Evolutionary conservation across 192 early-diverging fungal genomes (phyloP), one percentile per base, ranked within the genome.

Genomic region (Mortierella hygrophila): DNA sequence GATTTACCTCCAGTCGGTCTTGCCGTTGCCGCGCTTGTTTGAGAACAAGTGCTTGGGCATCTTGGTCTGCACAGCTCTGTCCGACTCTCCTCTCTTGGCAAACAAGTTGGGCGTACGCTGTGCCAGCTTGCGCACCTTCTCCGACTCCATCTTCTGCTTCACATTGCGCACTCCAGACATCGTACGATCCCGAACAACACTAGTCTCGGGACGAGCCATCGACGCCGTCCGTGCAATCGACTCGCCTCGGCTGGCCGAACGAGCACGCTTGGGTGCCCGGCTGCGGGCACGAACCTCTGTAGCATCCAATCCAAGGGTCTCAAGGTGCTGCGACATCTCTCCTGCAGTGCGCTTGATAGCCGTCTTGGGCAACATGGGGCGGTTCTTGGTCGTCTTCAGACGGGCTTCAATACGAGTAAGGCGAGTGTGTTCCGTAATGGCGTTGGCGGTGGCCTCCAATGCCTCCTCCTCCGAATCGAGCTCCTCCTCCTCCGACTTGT

Each of bases 11-110:
- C 94, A 94, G 88, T 96, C 95, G 81, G 91, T 93, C 71, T 94
- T 93, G 74, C 96, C 97, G 55, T 93, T 93, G 68, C 92, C 91
- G 77, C 95, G 93, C 92, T 99, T 99, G 80, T 97, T 96, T 35
- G 95, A 89, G 86, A 98, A 99, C 94, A 99, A 92, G 88, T 99
- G 99, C 91, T 98, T 99, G 68, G 99, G 99, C 95, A 95, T 96
- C 92, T 99, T 98, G 77, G 92, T 93, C 72, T 89, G 87, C 77
- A 99, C 97, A n/a, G 88, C 89, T 83, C 98, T 93, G 88, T 99
- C 99, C n/a, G 97, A 90, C 89, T 99, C 99, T 80, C 98, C 97
- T 38, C 92, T 91, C 71, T 93, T 93, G 69, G 96, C 98, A 78
- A 93, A 90, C 78, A 93, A 86, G 89, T 96, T 97, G 80, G 92